phyloP scores from a whole-genome alignment of 2,329 filamentous ascomycete genomes.

The Colletotrichum sp. region DNA sequence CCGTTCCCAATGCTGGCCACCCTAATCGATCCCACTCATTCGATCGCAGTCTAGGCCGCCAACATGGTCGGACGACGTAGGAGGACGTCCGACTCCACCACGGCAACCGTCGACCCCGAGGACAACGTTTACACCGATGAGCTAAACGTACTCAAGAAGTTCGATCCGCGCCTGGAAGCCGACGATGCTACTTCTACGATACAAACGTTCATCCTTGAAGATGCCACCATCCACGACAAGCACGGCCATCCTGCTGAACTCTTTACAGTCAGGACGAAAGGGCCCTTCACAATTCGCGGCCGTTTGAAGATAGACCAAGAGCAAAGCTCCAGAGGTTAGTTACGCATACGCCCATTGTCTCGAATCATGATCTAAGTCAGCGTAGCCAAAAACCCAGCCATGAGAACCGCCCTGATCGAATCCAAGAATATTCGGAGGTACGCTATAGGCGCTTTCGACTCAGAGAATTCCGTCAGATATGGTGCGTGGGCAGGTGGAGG shows the following conservation, averaged over 20 bases:
- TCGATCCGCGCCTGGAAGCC: neutral
- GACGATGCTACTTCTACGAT: neutral
- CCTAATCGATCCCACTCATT: too few species aligned
- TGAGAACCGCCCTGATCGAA: constrained; percentile 51
- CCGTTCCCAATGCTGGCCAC: neutral
- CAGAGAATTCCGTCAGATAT: constrained; percentile 39
- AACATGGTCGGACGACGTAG: constrained; percentile 44
- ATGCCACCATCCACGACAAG: constrained; percentile 63
- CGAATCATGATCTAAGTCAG: neutral
- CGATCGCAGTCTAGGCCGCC: neutral
- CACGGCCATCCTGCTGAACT: constrained; percentile 63
- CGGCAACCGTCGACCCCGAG: constrained; percentile 44
- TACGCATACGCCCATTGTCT: too few species aligned
- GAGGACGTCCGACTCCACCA: constrained; percentile 49
- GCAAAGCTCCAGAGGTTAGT: constrained; percentile 47
- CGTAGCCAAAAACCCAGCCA: constrained; percentile 37
- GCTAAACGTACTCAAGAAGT: constrained; percentile 36
- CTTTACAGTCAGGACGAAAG: constrained; percentile 62
- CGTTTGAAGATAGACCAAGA: constrained; percentile 50
- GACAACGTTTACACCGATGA: constrained; percentile 37
- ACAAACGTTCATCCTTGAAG: constrained; percentile 20
- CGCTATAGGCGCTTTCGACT: constrained; percentile 57
- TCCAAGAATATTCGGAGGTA: constrained; percentile 54
- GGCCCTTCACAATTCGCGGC: constrained; percentile 68
- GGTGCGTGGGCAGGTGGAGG: constrained; percentile 70